Conservation (phyloP, 352 stramenopile genomes). For the Phytophthora pseudosyringae region DNA sequence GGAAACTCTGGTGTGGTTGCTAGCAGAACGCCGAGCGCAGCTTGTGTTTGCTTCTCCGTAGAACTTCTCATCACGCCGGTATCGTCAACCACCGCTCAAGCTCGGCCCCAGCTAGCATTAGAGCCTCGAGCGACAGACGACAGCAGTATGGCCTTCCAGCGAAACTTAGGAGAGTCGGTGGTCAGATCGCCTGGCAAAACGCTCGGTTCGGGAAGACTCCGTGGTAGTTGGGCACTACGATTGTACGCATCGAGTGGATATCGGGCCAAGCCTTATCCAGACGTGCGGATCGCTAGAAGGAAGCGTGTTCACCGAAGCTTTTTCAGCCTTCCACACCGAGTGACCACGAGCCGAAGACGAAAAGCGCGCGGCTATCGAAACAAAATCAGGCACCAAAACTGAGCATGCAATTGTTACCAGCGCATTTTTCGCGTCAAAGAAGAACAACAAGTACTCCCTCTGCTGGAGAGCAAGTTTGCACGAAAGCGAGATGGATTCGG, state of each 20-base stretch:
- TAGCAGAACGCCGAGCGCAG: constrained; percentile 2
- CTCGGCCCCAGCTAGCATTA: neutral
- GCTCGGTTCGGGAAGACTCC: constrained; percentile 11
- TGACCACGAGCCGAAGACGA: constrained; percentile 2
- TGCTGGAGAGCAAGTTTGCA: neutral
- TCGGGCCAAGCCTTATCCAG: constrained; percentile 8
- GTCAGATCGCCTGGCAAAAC: constrained; percentile 24
- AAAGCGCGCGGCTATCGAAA: neutral
- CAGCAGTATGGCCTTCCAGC: constrained; percentile 13
- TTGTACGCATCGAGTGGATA: constrained; percentile 10
- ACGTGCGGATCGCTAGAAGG: constrained; percentile 25
- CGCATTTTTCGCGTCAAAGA: constrained; percentile 8
- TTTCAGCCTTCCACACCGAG: constrained; percentile 7
- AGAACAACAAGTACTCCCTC: constrained; percentile 10
- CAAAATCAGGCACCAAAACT: neutral
- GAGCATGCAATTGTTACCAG: neutral
- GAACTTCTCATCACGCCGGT: neutral
- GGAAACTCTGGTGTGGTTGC: no score
- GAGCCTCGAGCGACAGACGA: neutral
- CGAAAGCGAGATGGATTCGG: neutral
- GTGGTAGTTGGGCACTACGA: neutral
- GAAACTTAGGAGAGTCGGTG: constrained; percentile 28
- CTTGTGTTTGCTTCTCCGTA: neutral
- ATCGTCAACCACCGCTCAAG: neutral
- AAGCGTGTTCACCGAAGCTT: constrained; percentile 32